Evolutionary conservation across 2,329 filamentous ascomycete species (phyloP).

Genomic region (Cercospora canescens): DNA sequence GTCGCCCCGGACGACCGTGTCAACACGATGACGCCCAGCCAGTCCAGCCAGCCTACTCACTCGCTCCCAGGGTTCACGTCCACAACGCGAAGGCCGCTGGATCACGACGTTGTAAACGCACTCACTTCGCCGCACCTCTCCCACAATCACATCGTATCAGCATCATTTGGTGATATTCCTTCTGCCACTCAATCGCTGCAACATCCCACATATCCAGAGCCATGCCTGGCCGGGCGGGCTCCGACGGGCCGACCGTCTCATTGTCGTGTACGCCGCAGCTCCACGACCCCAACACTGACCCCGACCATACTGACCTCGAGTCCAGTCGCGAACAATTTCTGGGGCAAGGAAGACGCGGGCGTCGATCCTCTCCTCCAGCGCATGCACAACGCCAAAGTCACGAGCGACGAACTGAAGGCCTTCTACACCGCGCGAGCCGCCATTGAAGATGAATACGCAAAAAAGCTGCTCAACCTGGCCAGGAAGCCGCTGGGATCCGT

Average conservation of each 20-base stretch:
- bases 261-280: conserved; percentile 35
- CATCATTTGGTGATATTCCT: background rate
- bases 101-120: conserved; percentile 11
- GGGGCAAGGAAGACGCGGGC: conserved; percentile 98
- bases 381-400: conserved; percentile 92
- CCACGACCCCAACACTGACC: background rate
- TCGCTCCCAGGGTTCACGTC: background rate
- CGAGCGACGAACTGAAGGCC: conserved; percentile 86
- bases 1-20: background rate
- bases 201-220: conserved; percentile 9
- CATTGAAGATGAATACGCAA: conserved; percentile 94
- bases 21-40: background rate
- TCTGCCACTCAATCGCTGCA: conserved; percentile 1
- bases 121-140: conserved; percentile 5
- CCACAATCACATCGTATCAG: background rate
- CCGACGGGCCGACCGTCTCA: conserved; percentile 38
- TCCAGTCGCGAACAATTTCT: conserved; percentile 97
- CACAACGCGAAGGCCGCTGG: background rate
- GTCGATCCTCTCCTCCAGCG: conserved; percentile 88
- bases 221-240: conserved; percentile 37
- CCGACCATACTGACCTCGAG: conserved; percentile 34
- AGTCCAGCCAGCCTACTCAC: no score
- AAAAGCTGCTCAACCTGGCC: conserved; percentile 81
- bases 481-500: conserved; percentile 87
- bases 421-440: conserved; percentile 91